Conservation (phyloP, 2,329 filamentous ascomycete species). For the Colletotrichum spaethianum region DNA sequence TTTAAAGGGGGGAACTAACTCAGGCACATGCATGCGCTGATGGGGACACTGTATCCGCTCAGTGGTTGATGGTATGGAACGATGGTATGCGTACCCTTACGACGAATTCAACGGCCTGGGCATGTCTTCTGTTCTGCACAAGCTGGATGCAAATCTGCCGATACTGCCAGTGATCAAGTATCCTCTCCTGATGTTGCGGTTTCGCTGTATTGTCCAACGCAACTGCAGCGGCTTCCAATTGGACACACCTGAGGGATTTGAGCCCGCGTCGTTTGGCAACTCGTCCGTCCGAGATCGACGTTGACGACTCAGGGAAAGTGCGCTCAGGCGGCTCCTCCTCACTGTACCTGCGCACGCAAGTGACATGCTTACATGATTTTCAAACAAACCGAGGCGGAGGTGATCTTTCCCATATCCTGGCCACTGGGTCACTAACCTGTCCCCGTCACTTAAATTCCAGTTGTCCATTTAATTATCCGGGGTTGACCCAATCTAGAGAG, state of each 20-base stretch:
- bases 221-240: background rate
- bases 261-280: background rate
- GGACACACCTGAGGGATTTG: background rate
- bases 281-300: background rate
- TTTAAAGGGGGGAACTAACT: slow-evolving; percentile 16
- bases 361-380: background rate
- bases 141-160: background rate
- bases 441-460: background rate
- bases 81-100: background rate
- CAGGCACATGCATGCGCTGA: slow-evolving; percentile 40
- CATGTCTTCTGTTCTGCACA: background rate
- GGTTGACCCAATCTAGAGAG: background rate
- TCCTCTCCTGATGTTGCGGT: background rate
- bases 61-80: background rate
- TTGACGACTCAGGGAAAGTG: slow-evolving; percentile 12
- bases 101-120: background rate
- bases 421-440: background rate
- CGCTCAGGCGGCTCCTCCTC: slow-evolving; percentile 18
- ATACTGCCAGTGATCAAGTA: background rate
- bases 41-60: slow-evolving; percentile 24
- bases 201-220: background rate
- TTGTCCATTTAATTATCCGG: background rate
- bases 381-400: background rate
- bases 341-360: slow-evolving; percentile 11
- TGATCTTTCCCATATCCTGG: background rate